phyloP scores from a whole-genome alignment of 2,329 filamentous ascomycete species.

The Chaetomium sp. region DNA sequence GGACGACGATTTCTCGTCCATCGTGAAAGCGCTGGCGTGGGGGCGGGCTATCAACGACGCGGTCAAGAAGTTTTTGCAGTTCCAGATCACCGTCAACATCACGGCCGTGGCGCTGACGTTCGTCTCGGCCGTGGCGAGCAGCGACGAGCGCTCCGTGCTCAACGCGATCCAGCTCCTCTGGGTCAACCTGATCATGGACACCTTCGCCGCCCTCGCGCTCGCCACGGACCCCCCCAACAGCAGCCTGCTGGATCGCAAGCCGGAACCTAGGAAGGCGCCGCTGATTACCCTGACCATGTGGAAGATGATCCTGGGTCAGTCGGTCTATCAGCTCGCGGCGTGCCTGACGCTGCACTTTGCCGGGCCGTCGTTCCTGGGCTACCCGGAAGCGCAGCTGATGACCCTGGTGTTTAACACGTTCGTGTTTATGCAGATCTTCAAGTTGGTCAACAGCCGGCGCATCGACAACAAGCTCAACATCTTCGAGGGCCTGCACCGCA shows the following conservation, averaged over 20 bases:
- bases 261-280: constrained; percentile 37
- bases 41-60: constrained; percentile 65
- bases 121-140: constrained; percentile 70
- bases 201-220: constrained; percentile 71
- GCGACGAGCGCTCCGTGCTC: constrained; percentile 65
- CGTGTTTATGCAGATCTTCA: constrained; percentile 88
- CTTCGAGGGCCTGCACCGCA: constrained; percentile 76
- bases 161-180: constrained; percentile 82
- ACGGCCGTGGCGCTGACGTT: constrained; percentile 79
- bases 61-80: constrained; percentile 63
- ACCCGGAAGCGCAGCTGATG: constrained; percentile 56
- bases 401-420: constrained; percentile 82
- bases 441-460: constrained; percentile 79
- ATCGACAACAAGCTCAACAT: constrained; percentile 89
- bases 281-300: constrained; percentile 72
- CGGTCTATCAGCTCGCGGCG: constrained; percentile 68
- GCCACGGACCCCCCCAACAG: constrained; percentile 50
- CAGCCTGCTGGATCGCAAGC: constrained; percentile 47
- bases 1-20: constrained; percentile 61
- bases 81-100: constrained; percentile 73
- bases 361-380: constrained; percentile 59
- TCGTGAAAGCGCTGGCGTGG: constrained; percentile 65
- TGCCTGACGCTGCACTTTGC: constrained; percentile 69
- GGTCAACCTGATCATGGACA: constrained; percentile 86
- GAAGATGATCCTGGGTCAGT: constrained; percentile 80